phyloP scores from a whole-genome alignment of 768 basidiomycete species.

The Boletellus emodensis region DNA sequence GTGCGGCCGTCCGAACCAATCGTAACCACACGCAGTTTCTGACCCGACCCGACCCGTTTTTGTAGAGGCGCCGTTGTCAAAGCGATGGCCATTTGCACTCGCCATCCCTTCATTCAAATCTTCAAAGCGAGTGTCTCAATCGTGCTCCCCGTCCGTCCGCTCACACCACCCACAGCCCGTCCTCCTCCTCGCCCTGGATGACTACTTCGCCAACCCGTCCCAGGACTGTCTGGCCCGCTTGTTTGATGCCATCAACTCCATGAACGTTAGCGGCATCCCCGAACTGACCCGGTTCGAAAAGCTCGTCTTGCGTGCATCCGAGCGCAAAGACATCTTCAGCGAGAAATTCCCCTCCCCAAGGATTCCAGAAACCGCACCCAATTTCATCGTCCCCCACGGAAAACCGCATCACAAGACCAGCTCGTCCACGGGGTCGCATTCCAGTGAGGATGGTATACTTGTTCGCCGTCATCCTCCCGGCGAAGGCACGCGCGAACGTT shows the following conservation, averaged over 20 bases:
- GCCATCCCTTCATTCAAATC: constrained; percentile 91
- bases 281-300: constrained; percentile 77
- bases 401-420: constrained; percentile 44
- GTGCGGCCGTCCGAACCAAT: constrained; percentile 37
- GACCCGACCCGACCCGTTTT: constrained; percentile 5
- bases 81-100: constrained; percentile 90
- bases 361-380: constrained; percentile 15
- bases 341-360: constrained; percentile 61
- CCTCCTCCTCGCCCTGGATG: constrained; percentile 89
- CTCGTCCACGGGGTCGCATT: constrained; percentile 58
- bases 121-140: constrained; percentile 64
- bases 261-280: constrained; percentile 81
- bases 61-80: constrained; percentile 88
- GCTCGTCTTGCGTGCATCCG: constrained; percentile 82
- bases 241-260: constrained; percentile 90
- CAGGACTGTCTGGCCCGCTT: constrained; percentile 86
- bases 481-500: constrained; percentile 37
- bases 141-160: neutral
- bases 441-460: constrained; percentile 66
- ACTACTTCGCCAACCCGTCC: constrained; percentile 87
- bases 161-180: constrained; percentile 60
- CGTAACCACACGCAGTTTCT: constrained; percentile 2
- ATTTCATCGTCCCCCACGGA: constrained; percentile 8
- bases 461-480: constrained; percentile 30
- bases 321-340: constrained; percentile 87